Evolutionary conservation across 2,329 filamentous ascomycete genomes (phyloP).

Genomic region (Fusarium guadeloupense): DNA sequence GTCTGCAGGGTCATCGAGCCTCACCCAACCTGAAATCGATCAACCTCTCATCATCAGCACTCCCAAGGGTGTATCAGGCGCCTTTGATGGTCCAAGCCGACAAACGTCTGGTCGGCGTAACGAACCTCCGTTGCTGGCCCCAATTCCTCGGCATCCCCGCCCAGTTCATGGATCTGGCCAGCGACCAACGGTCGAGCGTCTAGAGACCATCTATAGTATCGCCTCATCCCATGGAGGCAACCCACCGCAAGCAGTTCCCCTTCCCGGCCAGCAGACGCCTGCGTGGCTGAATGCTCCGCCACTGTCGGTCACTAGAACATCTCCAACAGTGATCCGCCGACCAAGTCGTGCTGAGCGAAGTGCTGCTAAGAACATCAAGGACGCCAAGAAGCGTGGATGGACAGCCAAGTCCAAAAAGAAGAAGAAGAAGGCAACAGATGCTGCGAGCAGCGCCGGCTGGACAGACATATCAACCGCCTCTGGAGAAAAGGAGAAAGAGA

Average conservation of each 20-base stretch:
- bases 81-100: conserved; percentile 57
- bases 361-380: conserved; percentile 69
- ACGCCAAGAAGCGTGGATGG: conserved; percentile 69
- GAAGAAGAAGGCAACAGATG: conserved; percentile 53
- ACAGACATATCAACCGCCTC: conserved; percentile 58
- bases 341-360: conserved; percentile 67
- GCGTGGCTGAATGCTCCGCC: conserved; percentile 51
- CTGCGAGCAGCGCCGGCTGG: conserved; percentile 59
- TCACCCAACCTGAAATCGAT: conserved; percentile 49
- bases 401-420: conserved; percentile 53
- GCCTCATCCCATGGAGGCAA: conserved; percentile 35
- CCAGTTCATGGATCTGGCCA: conserved; percentile 46
- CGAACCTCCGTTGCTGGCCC: conserved; percentile 61
- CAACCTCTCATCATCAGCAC: conserved; percentile 70
- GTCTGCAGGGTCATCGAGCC: conserved; percentile 14
- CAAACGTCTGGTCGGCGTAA: conserved; percentile 46
- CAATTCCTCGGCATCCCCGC: conserved; percentile 62
- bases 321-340: conserved; percentile 57
- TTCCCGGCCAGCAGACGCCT: conserved; percentile 38
- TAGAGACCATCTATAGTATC: conserved; percentile 65
- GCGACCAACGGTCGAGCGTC: conserved; percentile 60
- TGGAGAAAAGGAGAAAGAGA: conserved; percentile 50
- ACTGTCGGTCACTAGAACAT: conserved; percentile 47
- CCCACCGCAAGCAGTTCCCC: conserved; percentile 9
- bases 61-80: conserved; percentile 63